phyloP scores from a whole-genome alignment of 2,329 filamentous ascomycete species.

The Ilyonectria sp. region DNA sequence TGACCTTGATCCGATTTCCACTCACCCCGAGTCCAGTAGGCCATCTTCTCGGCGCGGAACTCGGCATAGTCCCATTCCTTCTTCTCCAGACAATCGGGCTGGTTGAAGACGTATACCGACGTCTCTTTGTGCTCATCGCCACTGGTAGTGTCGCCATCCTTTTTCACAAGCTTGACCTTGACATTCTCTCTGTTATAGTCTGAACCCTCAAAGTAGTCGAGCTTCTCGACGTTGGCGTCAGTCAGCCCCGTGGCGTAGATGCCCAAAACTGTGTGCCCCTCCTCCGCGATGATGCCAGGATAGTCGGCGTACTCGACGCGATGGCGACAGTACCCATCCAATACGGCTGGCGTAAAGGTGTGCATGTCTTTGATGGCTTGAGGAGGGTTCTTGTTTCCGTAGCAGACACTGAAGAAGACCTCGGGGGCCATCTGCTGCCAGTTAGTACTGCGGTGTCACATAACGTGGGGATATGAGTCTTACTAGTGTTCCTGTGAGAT shows the following conservation, averaged over 20 bases:
- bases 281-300: conserved; percentile 78
- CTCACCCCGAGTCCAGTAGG: conserved; percentile 67
- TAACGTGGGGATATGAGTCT: conserved; percentile 18
- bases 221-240: conserved; percentile 78
- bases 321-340: conserved; percentile 79
- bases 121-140: conserved; percentile 66
- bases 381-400: conserved; percentile 68
- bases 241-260: conserved; percentile 85
- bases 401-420: conserved; percentile 89
- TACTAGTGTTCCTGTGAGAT: conserved; percentile 34
- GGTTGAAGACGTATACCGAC: conserved; percentile 76
- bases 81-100: conserved; percentile 71
- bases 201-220: conserved; percentile 87
- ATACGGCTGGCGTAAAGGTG: conserved; percentile 80
- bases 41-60: conserved; percentile 83
- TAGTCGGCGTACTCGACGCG: conserved; percentile 82
- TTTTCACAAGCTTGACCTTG: conserved; percentile 66
- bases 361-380: conserved; percentile 69
- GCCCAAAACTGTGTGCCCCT: conserved; percentile 76
- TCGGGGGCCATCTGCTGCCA: conserved; percentile 79
- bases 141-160: conserved; percentile 55
- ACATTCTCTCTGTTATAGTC: conserved; percentile 77
- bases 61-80: conserved; percentile 90
- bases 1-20: conserved; percentile 60
- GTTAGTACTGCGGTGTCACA: conserved; percentile 41